Base-by-base conservation (phyloP, 106 monocot genomes). In the Agapanthus africanus region DNA sequence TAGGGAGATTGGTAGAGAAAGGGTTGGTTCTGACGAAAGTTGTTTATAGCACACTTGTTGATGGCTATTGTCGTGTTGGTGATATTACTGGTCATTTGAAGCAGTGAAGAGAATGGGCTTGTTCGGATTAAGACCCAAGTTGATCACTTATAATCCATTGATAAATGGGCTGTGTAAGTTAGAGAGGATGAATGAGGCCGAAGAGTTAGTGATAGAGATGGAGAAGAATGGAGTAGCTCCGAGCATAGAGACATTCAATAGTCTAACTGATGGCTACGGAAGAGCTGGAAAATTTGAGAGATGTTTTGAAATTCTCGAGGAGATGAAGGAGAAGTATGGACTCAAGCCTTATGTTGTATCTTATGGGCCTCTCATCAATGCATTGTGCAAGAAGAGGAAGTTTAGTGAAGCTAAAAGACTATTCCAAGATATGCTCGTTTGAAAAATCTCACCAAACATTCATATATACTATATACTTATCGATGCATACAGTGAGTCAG, bases 91-190 rank as follows among this genome's bases (percentile, higher is more conserved):
- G 67, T 22, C n/a, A 19, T 78, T 76, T 28, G 25, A 28, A 4
- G 36, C 65, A 6, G 14, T 85, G 54, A 38, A 27, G 15, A 37
- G 44, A 41, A 94, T 94, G 93, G 76, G 87, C 22, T 68, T 46
- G 5, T 36, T 21, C 36, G 78, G 82, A 13, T 40, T 90, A 54
- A 76, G 59, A 16, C 76, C 82, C 7, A 75, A 76, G 34, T 52
- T 21, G 40, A 76, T 90, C 36, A 84, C 90, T 51, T 94, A 84
- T 52, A 94, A 90, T 76, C 73, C 90, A 28, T 49, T 94, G 3
- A 69, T 94, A 60, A 94, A 90, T 59, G 84, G 87, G 16, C 54
- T 90, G 59, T 94, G 90, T 61, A 90, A 72, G 74, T 31, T 69
- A 50, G 68, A 79, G 49, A 84, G 72, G 41, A 73, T 90, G 78